Evolutionary conservation across 78 protist species (phyloP).

Genomic region (Pelomyxa schiedti): DNA sequence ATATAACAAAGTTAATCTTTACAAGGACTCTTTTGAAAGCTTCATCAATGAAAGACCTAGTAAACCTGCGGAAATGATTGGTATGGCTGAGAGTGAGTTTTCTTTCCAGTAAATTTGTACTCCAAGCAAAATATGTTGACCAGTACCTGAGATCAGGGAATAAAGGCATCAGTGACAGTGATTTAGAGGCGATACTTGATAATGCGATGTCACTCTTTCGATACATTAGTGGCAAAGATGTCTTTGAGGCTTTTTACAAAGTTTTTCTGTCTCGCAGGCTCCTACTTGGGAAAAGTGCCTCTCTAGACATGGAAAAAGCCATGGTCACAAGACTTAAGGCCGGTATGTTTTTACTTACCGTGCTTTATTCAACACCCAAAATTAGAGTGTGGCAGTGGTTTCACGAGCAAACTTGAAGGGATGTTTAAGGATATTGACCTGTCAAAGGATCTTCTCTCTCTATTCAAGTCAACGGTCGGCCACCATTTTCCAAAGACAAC

Average conservation of each 20-base stretch:
- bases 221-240: constrained; percentile 75
- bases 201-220: constrained; percentile 64
- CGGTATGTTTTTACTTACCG: constrained; percentile 1
- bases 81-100: background rate
- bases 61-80: constrained; percentile 77
- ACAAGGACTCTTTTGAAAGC: constrained; percentile 64
- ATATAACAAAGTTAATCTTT: background rate
- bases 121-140: constrained; percentile 72
- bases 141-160: constrained; percentile 38
- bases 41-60: constrained; percentile 54
- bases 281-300: constrained; percentile 60
- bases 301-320: constrained; percentile 72
- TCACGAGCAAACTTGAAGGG: constrained; percentile 85
- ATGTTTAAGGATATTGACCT: constrained; percentile 89
- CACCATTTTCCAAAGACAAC: too few species aligned
- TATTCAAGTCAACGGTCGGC: too few species aligned
- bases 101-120: too few species aligned
- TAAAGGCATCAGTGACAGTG: constrained; percentile 26
- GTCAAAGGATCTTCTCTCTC: constrained; percentile 46
- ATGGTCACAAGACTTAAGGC: constrained; percentile 77
- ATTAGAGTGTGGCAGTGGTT: constrained; percentile 76
- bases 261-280: constrained; percentile 79
- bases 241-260: constrained; percentile 94
- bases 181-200: constrained; percentile 25
- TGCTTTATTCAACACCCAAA: background rate